Evolutionary conservation across 2,329 filamentous ascomycete species (phyloP).

Genomic region (Diplodia mutila): DNA sequence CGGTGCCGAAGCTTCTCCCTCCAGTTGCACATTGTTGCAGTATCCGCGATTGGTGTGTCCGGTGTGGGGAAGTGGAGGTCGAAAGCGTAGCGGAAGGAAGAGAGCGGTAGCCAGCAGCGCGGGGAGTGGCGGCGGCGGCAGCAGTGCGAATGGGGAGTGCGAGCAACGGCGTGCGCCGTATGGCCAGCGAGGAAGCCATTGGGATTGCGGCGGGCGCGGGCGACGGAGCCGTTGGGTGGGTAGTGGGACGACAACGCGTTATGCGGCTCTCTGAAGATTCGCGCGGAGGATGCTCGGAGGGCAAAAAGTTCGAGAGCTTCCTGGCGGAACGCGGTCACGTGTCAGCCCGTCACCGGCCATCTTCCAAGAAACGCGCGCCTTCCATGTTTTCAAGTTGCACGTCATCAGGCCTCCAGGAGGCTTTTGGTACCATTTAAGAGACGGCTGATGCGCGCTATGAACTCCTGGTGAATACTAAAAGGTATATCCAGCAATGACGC

Average conservation of each 20-base stretch:
- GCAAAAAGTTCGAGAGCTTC: conserved; percentile 16
- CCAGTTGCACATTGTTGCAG: not conserved
- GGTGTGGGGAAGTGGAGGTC: not conserved
- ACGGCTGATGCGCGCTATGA: not conserved
- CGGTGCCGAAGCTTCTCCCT: not conserved
- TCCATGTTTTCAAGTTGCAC: not conserved
- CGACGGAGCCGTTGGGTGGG: not conserved
- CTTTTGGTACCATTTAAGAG: not conserved
- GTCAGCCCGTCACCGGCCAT: not conserved
- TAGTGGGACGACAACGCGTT: not conserved
- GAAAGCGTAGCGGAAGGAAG: not conserved
- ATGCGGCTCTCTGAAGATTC: not conserved
- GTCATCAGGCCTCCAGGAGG: not conserved
- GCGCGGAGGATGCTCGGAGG: conserved; percentile 14
- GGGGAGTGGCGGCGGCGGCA: not conserved
- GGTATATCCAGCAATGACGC: conserved; percentile 13
- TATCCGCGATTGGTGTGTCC: not conserved
- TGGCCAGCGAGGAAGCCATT: conserved; percentile 16
- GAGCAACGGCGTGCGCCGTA: not conserved
- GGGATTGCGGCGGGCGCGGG: not conserved
- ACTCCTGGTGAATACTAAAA: not conserved
- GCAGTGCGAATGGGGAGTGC: not conserved
- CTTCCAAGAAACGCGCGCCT: not conserved
- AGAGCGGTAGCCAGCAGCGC: not conserved
- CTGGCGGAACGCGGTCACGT: not conserved